phyloP scores from a whole-genome alignment of 2,329 filamentous ascomycete species.

The Amauroascus verrucosus region DNA sequence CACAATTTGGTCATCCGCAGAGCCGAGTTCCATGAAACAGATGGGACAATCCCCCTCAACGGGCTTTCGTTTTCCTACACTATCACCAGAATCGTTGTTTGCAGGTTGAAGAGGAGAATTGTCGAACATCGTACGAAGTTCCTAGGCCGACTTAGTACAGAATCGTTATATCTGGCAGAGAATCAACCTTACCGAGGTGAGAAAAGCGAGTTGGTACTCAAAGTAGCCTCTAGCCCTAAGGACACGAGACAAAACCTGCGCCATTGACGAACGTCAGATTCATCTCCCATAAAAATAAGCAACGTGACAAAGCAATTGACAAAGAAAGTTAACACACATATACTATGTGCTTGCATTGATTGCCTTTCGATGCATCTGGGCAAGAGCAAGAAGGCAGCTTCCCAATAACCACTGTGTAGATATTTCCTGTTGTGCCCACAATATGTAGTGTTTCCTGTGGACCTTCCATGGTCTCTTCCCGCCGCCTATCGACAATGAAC shows the following conservation, averaged over 20 bases:
- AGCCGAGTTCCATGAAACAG: conserved; percentile 48
- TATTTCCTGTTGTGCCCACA: conserved; percentile 52
- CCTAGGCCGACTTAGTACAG: conserved; percentile 24
- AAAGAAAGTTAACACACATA: conserved; percentile 36
- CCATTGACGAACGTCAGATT: conserved; percentile 14
- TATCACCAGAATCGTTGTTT: conserved; percentile 27
- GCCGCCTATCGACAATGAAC: conserved; percentile 46
- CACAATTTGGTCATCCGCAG: conserved; percentile 38
- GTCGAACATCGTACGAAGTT: conserved; percentile 47
- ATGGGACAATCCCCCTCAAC: conserved; percentile 55
- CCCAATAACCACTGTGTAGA: conserved; percentile 49
- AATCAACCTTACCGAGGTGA: conserved; percentile 36
- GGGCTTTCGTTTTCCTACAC: conserved; percentile 45
- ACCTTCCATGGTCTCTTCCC: conserved; percentile 35
- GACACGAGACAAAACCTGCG: conserved; percentile 45
- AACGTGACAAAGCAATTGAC: neutral
- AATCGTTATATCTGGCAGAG: neutral
- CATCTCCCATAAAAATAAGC: neutral
- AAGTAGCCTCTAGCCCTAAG: conserved; percentile 48
- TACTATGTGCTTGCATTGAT: conserved; percentile 55
- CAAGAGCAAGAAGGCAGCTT: conserved; percentile 47
- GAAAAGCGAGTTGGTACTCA: conserved; percentile 50
- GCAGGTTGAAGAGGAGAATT: conserved; percentile 43
- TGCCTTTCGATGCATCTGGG: conserved; percentile 44
- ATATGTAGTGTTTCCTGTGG: conserved; percentile 46